Conservation (phyloP, 371 early-diverging fungal genomes). For the Thermomucor indicae-seudaticae region DNA sequence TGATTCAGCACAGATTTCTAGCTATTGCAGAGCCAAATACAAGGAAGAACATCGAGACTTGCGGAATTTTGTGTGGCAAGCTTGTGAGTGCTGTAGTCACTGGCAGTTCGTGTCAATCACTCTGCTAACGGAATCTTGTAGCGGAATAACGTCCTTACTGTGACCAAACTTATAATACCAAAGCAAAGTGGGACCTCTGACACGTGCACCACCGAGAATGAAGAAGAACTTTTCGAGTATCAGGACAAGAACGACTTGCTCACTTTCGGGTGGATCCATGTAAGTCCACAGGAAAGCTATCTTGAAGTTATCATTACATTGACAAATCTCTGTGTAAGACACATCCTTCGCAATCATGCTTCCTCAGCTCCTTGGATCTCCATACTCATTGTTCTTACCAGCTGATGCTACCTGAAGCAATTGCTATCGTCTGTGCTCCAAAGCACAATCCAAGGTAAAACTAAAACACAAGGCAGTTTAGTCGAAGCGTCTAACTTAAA, state of each 20-base stretch:
- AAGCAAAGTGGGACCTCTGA: slow-evolving; percentile 88
- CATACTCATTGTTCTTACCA: slow-evolving; percentile 94
- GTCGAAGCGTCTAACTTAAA: too few relatives aligned
- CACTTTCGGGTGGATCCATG: slow-evolving; percentile 92
- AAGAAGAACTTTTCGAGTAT: slow-evolving; percentile 81
- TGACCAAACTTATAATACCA: slow-evolving; percentile 85
- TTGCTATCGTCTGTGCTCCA: slow-evolving; percentile 91
- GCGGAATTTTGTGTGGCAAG: slow-evolving; percentile 83
- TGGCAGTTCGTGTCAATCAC: neutral
- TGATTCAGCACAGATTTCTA: slow-evolving; percentile 62
- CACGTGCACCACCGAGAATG: slow-evolving; percentile 83
- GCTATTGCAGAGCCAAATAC: slow-evolving; percentile 79
- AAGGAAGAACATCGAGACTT: slow-evolving; percentile 79
- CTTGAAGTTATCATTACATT: neutral
- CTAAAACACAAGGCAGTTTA: neutral
- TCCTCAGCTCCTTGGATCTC: slow-evolving; percentile 87
- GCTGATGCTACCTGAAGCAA: slow-evolving; percentile 90
- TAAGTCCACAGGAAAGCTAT: slow-evolving; percentile 20
- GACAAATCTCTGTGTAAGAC: slow-evolving; percentile 45
- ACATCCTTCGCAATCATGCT: slow-evolving; percentile 92
- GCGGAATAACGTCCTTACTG: slow-evolving; percentile 62
- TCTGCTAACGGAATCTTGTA: slow-evolving; percentile 6
- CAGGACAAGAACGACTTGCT: slow-evolving; percentile 74
- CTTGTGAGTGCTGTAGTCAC: slow-evolving; percentile 49
- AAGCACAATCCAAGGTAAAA: slow-evolving; percentile 62